Percentiles rank a stretch among this genome's conserved stretches.
phyloP scores from a whole-genome alignment of 2,329 filamentous ascomycete species.

The Cadophora luteo-olivacea region DNA sequence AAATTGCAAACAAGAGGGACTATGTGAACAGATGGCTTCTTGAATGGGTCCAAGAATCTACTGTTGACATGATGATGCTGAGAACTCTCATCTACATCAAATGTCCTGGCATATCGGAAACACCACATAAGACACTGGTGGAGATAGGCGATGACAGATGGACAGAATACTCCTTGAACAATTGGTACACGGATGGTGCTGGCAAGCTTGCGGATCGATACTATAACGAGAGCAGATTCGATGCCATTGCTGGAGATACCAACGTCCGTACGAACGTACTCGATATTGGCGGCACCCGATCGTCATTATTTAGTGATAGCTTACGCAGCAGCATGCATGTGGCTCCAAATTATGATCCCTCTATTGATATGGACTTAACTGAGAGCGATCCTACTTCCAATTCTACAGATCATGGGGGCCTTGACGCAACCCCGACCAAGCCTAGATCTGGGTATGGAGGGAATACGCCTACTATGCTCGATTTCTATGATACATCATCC shows the following conservation, averaged over 20 bases:
- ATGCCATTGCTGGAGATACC: conserved; percentile 30
- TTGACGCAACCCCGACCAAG: background rate
- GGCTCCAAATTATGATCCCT: conserved; percentile 18
- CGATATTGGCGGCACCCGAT: conserved; percentile 18
- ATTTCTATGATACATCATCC: background rate
- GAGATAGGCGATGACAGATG: conserved; percentile 31
- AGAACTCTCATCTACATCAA: conserved; percentile 28
- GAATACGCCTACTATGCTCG: background rate
- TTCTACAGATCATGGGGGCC: background rate
- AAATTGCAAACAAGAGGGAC: background rate
- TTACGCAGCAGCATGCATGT: conserved; percentile 23
- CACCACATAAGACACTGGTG: conserved; percentile 9
- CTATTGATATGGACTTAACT: conserved; percentile 4
- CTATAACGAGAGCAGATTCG: conserved; percentile 29
- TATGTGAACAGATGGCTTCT: conserved; percentile 36
- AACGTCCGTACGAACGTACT: conserved; percentile 18
- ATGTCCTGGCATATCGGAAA: conserved; percentile 19
- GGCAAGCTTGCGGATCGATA: conserved; percentile 27
- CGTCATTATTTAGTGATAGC: conserved; percentile 23
- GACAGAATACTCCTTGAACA: conserved; percentile 29
- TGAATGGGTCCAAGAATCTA: conserved; percentile 35
- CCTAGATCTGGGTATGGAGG: background rate
- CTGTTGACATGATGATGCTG: conserved; percentile 30
- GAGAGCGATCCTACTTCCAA: conserved; percentile 17
- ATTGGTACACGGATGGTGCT: conserved; percentile 33